These are phyloP conservation scores for Eimeria falciformis DNA, from an alignment of 169 alveolate genomes.

Conservation along the genomic window DNA sequence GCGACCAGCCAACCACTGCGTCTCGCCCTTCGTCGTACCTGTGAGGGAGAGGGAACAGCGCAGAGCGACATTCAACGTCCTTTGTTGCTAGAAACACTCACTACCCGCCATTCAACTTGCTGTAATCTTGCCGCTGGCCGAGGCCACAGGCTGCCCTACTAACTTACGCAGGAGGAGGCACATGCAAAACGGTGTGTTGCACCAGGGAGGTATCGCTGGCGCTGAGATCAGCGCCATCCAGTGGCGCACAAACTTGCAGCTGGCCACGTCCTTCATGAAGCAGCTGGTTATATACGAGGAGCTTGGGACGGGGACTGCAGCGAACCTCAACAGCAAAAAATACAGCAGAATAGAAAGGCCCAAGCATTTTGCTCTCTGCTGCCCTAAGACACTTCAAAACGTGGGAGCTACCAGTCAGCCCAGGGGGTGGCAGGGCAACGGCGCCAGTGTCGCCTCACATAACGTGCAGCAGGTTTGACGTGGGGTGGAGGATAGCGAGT, in stretches of 20 bases:
- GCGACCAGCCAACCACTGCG: slow-evolving; percentile 71
- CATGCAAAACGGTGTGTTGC: slow-evolving; percentile 48
- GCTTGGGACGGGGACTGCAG: slow-evolving; percentile 72
- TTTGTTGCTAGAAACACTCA: neutral
- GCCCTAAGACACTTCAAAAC: neutral
- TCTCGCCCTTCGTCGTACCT: slow-evolving; percentile 64
- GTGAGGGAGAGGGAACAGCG: neutral
- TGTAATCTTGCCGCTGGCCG: neutral
- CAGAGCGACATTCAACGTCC: neutral
- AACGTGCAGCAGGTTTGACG: slow-evolving; percentile 59
- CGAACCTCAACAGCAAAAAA: neutral
- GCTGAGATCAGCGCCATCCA: slow-evolving; percentile 49
- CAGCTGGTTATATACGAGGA: slow-evolving; percentile 63
- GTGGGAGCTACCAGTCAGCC: neutral
- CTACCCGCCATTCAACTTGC: neutral
- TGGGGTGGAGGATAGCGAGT: slow-evolving; percentile 48
- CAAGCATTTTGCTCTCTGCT: neutral
- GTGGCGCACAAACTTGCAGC: slow-evolving; percentile 47
- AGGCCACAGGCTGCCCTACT: neutral
- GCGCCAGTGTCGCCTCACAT: neutral
- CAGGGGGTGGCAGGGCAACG: neutral
- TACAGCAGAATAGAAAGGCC: neutral
- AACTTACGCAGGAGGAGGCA: slow-evolving; percentile 74
- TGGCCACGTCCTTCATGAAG: slow-evolving; percentile 51
- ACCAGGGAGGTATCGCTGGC: slow-evolving; percentile 50